phyloP scores from a whole-genome alignment of 2,329 filamentous ascomycete genomes.

The Botrytis medusae region DNA sequence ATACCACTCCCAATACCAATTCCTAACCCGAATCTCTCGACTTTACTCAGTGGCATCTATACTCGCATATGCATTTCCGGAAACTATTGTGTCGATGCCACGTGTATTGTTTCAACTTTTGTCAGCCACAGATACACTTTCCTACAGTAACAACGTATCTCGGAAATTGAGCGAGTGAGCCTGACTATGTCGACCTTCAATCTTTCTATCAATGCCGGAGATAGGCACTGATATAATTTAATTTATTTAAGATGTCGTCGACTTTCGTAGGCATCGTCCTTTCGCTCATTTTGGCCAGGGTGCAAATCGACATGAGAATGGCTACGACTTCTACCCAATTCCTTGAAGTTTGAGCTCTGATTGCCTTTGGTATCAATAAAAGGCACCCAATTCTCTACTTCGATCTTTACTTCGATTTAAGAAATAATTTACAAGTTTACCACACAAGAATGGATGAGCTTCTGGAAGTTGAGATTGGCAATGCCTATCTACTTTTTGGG shows the following conservation, averaged over 20 bases:
- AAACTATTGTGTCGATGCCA: conserved; percentile 14
- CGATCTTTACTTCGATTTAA: neutral
- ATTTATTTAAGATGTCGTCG: neutral
- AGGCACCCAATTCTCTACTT: neutral
- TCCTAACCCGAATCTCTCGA: neutral
- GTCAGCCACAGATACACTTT: neutral
- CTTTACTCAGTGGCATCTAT: neutral
- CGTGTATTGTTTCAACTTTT: conserved; percentile 15
- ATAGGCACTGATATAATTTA: neutral
- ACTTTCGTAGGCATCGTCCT: neutral
- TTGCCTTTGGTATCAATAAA: neutral
- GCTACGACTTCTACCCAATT: neutral
- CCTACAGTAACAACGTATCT: neutral
- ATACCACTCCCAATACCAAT: conserved; percentile 1
- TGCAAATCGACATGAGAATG: neutral
- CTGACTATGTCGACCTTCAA: neutral
- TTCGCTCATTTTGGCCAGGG: neutral
- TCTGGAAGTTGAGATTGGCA: neutral
- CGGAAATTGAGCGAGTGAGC: neutral
- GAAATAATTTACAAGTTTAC: neutral
- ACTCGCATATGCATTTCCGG: neutral
- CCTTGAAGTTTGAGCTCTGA: neutral
- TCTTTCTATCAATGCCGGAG: neutral
- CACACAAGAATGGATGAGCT: neutral
- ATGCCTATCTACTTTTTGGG: neutral